These are phyloP conservation scores for Flueggea neowawraea DNA, from an alignment of 441 rosid species.

Conservation along the genomic window DNA sequence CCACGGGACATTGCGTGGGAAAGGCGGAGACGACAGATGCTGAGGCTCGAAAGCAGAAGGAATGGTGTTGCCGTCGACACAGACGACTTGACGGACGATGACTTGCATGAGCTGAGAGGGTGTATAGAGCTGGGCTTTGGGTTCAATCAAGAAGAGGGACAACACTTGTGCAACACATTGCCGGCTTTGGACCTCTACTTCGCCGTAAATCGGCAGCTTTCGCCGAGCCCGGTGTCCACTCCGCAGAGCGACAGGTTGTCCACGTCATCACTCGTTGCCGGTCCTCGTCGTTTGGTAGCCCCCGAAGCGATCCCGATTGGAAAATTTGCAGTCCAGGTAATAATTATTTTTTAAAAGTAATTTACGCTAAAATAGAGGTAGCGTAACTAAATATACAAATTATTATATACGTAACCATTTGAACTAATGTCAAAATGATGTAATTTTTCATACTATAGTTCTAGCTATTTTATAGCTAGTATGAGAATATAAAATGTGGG, in stretches of 20 bases:
- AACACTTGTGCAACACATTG: conserved; percentile 62
- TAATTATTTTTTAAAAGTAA: no score
- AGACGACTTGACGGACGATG: conserved; percentile 73
- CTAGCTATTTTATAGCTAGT: no score
- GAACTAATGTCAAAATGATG: no score
- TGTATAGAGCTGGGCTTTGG: conserved; percentile 97
- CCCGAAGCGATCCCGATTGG: conserved; percentile 62
- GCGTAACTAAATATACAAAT: no score
- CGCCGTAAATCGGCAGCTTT: conserved; percentile 77
- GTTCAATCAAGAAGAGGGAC: conserved; percentile 78
- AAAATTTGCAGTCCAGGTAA: conserved; percentile 79
- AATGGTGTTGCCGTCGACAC: conserved; percentile 9
- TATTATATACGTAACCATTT: no score
- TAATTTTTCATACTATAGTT: no score
- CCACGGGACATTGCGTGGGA: conserved; percentile 82
- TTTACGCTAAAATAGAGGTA: no score
- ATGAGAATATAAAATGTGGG: no score
- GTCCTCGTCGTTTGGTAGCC: conserved; percentile 70
- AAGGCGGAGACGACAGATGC: conserved; percentile 67
- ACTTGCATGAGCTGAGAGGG: conserved; percentile 86
- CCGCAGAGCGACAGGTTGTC: conserved; percentile 47
- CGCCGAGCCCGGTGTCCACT: conserved; percentile 64
- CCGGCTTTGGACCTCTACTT: conserved; percentile 97
- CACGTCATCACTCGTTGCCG: conserved; percentile 39
- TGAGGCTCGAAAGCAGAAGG: conserved; percentile 41